Conservation (phyloP, 257 asterid genomes). For the Nicotiana knightiana region DNA sequence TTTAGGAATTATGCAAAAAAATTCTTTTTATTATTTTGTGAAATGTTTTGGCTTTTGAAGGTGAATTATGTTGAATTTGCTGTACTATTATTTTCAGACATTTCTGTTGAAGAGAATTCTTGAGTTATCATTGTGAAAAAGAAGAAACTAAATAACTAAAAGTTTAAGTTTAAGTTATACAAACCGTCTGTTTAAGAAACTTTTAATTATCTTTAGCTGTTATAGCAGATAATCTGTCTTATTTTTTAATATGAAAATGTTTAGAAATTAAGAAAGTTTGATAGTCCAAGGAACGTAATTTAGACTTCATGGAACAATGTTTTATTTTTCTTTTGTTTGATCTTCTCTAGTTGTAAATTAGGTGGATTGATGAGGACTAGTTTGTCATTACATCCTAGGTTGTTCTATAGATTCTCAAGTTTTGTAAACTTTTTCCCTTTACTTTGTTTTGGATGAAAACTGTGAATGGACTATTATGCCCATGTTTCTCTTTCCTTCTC, state of each 20-base stretch:
- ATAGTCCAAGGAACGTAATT: not conserved
- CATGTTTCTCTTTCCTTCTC: not conserved
- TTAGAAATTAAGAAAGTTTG: not conserved
- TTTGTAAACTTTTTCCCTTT: not conserved
- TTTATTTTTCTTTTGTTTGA: not conserved
- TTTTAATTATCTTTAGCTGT: too few species aligned
- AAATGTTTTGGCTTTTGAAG: not conserved
- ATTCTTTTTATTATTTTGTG: not conserved
- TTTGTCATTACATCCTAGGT: constrained; percentile 23
- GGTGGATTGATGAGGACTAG: constrained; percentile 26
- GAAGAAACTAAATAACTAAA: too few species aligned
- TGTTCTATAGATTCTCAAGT: constrained; percentile 13
- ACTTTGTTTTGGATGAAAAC: constrained; percentile 17
- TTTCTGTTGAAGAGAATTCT: not conserved
- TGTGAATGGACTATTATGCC: constrained; percentile 25
- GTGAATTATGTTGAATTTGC: not conserved
- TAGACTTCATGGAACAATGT: not conserved
- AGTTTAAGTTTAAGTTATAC: too few species aligned
- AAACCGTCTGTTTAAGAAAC: too few species aligned
- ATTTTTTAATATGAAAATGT: not conserved
- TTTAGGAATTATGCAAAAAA: not conserved
- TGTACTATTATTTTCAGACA: not conserved
- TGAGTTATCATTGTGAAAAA: not conserved
- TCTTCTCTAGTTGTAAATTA: not conserved
- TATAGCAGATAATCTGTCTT: too few species aligned